Conservation (phyloP, 805 yeast genomes). For the Saccharomycopsis oosterbeekiorum region DNA sequence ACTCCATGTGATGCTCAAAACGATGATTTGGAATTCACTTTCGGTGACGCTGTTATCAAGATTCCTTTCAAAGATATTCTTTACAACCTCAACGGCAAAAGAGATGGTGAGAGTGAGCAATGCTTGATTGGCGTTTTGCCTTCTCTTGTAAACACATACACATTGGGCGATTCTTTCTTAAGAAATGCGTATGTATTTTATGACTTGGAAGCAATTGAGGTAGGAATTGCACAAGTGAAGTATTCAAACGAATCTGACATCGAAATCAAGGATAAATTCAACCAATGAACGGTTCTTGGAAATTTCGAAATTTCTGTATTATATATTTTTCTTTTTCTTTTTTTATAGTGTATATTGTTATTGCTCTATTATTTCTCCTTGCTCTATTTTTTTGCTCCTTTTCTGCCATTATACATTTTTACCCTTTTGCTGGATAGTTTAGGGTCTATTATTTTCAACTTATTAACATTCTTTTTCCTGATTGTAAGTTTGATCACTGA, state of each 20-base stretch:
- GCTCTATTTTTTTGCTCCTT: too few species aligned
- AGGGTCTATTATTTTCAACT: too few species aligned
- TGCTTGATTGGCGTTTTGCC: slow-evolving; percentile 38
- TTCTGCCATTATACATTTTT: too few species aligned
- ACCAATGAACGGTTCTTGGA: slow-evolving; percentile 2
- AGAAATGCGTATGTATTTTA: slow-evolving; percentile 53
- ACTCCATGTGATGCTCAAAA: slow-evolving; percentile 4
- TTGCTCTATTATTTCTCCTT: too few species aligned
- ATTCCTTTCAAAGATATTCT: slow-evolving; percentile 26
- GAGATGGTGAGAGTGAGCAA: slow-evolving; percentile 18
- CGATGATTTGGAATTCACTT: slow-evolving; percentile 5
- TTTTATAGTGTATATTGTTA: not conserved
- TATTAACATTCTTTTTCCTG: too few species aligned
- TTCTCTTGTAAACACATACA: slow-evolving; percentile 18
- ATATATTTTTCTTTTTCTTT: not conserved
- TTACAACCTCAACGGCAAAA: slow-evolving; percentile 11
- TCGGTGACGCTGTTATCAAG: slow-evolving; percentile 6
- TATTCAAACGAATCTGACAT: slow-evolving; percentile 21
- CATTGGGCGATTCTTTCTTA: slow-evolving; percentile 49
- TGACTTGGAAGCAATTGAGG: slow-evolving; percentile 46
- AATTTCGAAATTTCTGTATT: not conserved
- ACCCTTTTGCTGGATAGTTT: too few species aligned
- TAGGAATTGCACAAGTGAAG: slow-evolving; percentile 48
- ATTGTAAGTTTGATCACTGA: too few species aligned
- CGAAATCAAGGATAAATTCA: slow-evolving; percentile 27